These are phyloP conservation scores for Blepharisma japonicum DNA, from an alignment of 73 alveolate species.

Conservation along the genomic window DNA sequence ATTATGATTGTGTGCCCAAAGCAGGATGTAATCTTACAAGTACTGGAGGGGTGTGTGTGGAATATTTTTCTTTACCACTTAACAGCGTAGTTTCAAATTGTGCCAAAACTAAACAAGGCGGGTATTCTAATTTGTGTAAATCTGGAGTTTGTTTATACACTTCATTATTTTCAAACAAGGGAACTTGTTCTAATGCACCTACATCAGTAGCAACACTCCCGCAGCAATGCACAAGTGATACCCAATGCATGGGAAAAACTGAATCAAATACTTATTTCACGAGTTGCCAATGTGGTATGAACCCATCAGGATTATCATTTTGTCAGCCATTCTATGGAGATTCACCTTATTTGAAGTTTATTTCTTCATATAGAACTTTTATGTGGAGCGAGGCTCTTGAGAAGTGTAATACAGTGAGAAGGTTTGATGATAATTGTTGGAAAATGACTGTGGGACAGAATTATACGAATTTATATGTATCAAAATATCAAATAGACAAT, in stretches of 20 bases:
- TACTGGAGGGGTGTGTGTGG: background rate
- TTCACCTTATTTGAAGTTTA: background rate
- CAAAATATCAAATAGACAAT: no score
- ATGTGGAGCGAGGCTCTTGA: background rate
- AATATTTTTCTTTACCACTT: background rate
- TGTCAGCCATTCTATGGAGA: constrained; percentile 27
- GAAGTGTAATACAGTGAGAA: constrained; percentile 10
- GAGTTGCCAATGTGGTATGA: background rate
- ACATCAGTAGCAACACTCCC: background rate
- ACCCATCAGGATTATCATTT: background rate
- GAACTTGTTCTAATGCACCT: constrained; percentile 15
- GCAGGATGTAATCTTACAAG: background rate
- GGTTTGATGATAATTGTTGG: constrained; percentile 20
- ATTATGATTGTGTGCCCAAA: constrained; percentile 10
- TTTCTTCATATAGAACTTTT: background rate
- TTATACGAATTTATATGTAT: no score
- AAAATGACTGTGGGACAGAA: background rate
- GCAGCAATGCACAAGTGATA: background rate
- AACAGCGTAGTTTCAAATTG: background rate
- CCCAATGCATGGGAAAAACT: background rate
- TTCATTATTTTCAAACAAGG: background rate
- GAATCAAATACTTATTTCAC: background rate
- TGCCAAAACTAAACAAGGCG: background rate
- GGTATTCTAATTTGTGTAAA: constrained; percentile 14
- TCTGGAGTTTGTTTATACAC: constrained; percentile 17